Evolutionary conservation across 2,329 filamentous ascomycete species (phyloP).

Genomic region (Penicillium sp.): DNA sequence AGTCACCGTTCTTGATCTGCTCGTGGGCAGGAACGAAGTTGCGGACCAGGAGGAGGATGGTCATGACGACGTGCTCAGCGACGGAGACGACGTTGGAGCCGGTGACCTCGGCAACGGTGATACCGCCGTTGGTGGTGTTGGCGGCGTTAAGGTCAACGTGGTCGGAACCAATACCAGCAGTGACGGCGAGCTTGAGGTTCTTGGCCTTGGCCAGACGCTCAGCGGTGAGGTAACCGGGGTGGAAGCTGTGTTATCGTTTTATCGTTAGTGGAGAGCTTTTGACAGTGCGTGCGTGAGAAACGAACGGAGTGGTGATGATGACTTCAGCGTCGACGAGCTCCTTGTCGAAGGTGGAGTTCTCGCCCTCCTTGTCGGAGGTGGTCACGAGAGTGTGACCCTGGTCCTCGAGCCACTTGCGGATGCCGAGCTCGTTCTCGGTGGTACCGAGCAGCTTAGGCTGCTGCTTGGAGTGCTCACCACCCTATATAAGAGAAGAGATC

Average conservation of each 20-base stretch:
- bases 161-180: constrained; percentile 96
- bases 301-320: constrained; percentile 88
- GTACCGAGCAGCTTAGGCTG: constrained; percentile 88
- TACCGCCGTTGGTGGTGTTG: constrained; percentile 96
- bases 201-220: constrained; percentile 97
- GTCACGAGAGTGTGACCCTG: constrained; percentile 95
- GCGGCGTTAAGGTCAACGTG: constrained; percentile 96
- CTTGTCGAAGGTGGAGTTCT: constrained; percentile 88
- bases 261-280: neutral
- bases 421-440: constrained; percentile 95
- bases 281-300: neutral
- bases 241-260: constrained; percentile 57
- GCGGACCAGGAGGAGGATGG: constrained; percentile 89
- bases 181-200: constrained; percentile 97
- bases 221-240: constrained; percentile 94
- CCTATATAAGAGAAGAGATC: constrained; percentile 39
- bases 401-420: constrained; percentile 96
- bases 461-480: constrained; percentile 80
- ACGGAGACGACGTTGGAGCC: constrained; percentile 98
- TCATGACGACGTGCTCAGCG: constrained; percentile 99
- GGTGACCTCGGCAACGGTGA: constrained; percentile 97
- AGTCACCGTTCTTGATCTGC: constrained; percentile 82
- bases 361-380: constrained; percentile 95
- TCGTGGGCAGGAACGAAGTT: constrained; percentile 99
- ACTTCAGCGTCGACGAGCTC: constrained; percentile 95